Base-by-base conservation (phyloP, 164 flowering plant genomes). In the Cinnamomum chago region DNA sequence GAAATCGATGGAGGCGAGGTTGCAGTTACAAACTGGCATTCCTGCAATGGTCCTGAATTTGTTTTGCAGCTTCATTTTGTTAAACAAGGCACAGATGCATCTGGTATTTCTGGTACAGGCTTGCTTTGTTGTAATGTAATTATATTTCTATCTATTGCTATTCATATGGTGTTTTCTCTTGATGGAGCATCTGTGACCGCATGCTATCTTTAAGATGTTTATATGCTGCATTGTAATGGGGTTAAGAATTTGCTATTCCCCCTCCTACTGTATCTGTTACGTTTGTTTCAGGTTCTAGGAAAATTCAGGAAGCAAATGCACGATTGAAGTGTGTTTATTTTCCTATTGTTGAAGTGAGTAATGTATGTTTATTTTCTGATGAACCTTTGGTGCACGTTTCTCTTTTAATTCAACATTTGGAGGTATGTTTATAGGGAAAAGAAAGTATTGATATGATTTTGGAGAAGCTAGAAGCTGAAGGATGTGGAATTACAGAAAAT, bases 21-120 rank as follows among this genome's bases (percentile, higher is more conserved):
- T 65, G 95, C 93, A 52, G 85, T 77, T 13, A 93, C 96, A 72
- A 93, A 93, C 79, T 77, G 87, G 79, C 87, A 82, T 70, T 89
- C 96, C 40, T 88, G 93, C 81, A 89, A 87, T 84, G 96, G 97
- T 73, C 90, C 88, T 62, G 84, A 87, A 1, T 91, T 93, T 84
- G 80, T 83, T 28, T 67, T 93, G 20, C 86, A 86, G 67, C 82
- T 93, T 77, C 86, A 18, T 47, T 83, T 90, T 81, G 9, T 50
- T 62, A 79, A 76, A 18, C 81, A 70, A 28, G 76, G 74, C 17
- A 65, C 55, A 52, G 47, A 50, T 62, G 18, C 76, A 22, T 51
- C 55, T 18, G 79, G 60, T 25, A 73, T 69, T 68, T 70, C 75
- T 55, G 84, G 89, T 84, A 62, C 58, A 55, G 33, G n/a, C 22